Evolutionary conservation across 2,329 filamentous ascomycete species (phyloP).

Genomic region (Sclerotinia borealis): DNA sequence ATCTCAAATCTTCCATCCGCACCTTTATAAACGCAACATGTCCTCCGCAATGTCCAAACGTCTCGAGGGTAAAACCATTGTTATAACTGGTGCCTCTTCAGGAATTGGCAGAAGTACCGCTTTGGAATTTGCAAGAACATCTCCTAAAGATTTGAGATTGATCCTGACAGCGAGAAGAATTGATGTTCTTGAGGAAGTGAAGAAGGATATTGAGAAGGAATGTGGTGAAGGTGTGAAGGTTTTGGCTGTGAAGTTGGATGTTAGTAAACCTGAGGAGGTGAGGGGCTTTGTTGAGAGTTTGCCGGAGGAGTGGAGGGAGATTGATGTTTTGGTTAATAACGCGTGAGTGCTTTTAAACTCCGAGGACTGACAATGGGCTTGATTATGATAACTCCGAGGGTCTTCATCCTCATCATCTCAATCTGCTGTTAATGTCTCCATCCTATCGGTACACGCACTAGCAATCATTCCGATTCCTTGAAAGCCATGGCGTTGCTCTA

Average conservation of each 20-base stretch:
- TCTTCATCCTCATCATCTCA: neutral
- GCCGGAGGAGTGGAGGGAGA: slow-evolving; percentile 75
- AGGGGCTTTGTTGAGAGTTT: slow-evolving; percentile 64
- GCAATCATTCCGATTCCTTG: neutral
- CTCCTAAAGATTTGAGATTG: slow-evolving; percentile 72
- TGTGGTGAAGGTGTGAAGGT: slow-evolving; percentile 77
- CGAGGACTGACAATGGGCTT: too few relatives aligned
- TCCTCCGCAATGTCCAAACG: slow-evolving; percentile 68
- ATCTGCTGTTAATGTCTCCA: neutral
- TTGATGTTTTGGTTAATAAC: slow-evolving; percentile 92
- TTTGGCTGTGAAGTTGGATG: slow-evolving; percentile 76
- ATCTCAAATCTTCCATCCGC: neutral
- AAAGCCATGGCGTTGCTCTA: neutral
- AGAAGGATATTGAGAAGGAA: slow-evolving; percentile 68
- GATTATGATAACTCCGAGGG: neutral
- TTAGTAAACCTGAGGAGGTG: slow-evolving; percentile 73
- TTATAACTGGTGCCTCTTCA: slow-evolving; percentile 88
- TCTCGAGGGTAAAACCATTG: slow-evolving; percentile 85
- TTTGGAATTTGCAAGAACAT: slow-evolving; percentile 86
- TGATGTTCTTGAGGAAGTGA: slow-evolving; percentile 71
- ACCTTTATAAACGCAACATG: slow-evolving; percentile 42
- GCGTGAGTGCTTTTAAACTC: slow-evolving; percentile 53
- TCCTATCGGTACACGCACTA: neutral
- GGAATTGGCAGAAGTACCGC: slow-evolving; percentile 82
- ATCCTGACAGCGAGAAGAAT: slow-evolving; percentile 83